phyloP scores from a whole-genome alignment of 2,329 filamentous ascomycete genomes.

The Fusarium newnesense region DNA sequence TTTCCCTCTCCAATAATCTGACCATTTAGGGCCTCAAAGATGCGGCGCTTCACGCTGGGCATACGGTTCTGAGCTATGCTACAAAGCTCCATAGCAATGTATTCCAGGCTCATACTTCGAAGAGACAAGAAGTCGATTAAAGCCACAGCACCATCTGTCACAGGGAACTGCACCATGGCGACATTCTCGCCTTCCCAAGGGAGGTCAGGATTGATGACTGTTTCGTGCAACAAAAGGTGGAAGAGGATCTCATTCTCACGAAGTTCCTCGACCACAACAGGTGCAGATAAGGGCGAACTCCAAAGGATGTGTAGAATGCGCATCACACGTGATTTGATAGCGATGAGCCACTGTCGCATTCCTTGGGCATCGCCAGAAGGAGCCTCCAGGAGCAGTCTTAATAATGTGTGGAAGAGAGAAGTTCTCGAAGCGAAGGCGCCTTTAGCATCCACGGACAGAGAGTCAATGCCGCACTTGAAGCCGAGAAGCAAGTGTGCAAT shows the following conservation, averaged over 20 bases:
- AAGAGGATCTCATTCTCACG: conserved; percentile 84
- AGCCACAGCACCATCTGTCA: conserved; percentile 72
- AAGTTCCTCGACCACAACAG: conserved; percentile 80
- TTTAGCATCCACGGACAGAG: conserved; percentile 73
- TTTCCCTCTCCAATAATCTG: conserved; percentile 74
- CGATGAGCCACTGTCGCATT: conserved; percentile 75
- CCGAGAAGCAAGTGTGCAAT: conserved; percentile 92
- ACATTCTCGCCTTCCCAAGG: conserved; percentile 78
- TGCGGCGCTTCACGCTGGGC: conserved; percentile 74
- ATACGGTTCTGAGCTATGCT: conserved; percentile 76
- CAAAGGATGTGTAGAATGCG: conserved; percentile 84
- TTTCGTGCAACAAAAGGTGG: conserved; percentile 76
- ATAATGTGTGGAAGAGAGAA: conserved; percentile 85
- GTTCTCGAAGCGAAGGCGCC: conserved; percentile 76
- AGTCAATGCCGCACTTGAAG: conserved; percentile 79
- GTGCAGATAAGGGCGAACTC: conserved; percentile 81
- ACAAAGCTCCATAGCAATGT: conserved; percentile 86
- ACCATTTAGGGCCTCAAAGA: conserved; percentile 81
- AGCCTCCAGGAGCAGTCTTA: conserved; percentile 76
- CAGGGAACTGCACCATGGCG: conserved; percentile 72
- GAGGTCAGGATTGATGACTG: conserved; percentile 74
- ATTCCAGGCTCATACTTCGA: conserved; percentile 83
- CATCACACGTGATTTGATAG: conserved; percentile 74
- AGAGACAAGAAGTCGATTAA: conserved; percentile 82
- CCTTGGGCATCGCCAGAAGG: conserved; percentile 70